These are phyloP conservation scores for Cymbopogon flexuosus DNA, from an alignment of 202 grass and related monocot genomes.

Conservation along the genomic window DNA sequence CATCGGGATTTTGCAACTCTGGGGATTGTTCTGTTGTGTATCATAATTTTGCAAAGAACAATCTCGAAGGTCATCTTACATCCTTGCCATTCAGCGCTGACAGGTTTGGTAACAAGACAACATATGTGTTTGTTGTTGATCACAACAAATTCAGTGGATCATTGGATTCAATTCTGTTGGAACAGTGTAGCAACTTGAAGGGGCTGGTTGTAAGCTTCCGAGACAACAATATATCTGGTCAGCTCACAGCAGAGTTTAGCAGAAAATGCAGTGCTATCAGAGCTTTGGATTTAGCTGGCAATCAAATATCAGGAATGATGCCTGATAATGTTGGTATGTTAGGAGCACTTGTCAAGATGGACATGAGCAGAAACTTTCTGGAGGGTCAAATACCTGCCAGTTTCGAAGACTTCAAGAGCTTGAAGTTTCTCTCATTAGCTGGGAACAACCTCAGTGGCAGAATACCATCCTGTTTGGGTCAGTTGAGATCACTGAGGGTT, in stretches of 20 bases:
- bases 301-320: constrained; percentile 66
- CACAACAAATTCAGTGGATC: constrained; percentile 64
- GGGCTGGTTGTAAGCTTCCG: constrained; percentile 51
- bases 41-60: constrained; percentile 83
- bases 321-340: constrained; percentile 62
- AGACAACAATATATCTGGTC: constrained; percentile 62
- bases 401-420: constrained; percentile 51
- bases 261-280: constrained; percentile 52
- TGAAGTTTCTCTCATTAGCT: constrained; percentile 72
- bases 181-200: constrained; percentile 51
- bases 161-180: constrained; percentile 55
- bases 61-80: constrained; percentile 47
- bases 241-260: constrained; percentile 44
- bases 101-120: constrained; percentile 39
- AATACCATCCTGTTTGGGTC: constrained; percentile 52
- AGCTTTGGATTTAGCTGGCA: constrained; percentile 64
- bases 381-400: constrained; percentile 64
- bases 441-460: constrained; percentile 66
- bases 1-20: constrained; percentile 22
- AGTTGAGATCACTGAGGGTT: constrained; percentile 62
- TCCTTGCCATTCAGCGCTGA: constrained; percentile 54
- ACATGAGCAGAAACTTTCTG: constrained; percentile 66
- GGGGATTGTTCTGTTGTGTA: constrained; percentile 47
- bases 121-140: constrained; percentile 57
- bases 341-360: constrained; percentile 53